Evolutionary conservation across 164 flowering plant species (phyloP).

Genomic region (Macadamia integrifolia): DNA sequence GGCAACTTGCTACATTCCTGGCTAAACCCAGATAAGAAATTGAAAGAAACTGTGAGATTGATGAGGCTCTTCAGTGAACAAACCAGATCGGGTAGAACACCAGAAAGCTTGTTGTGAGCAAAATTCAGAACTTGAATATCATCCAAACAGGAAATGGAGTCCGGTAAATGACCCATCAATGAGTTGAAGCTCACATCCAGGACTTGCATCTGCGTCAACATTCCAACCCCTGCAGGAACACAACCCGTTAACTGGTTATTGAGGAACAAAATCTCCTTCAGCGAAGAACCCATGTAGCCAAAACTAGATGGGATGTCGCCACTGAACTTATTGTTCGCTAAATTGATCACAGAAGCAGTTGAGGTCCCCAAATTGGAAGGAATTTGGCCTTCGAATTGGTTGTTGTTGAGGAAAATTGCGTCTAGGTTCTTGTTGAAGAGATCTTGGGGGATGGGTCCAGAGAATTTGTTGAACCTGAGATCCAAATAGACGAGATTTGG

Average conservation of each 20-base stretch:
- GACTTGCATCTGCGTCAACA: slow-evolving; percentile 57
- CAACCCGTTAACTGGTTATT: slow-evolving; percentile 88
- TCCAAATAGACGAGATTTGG: slow-evolving; percentile 74
- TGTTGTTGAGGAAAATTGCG: slow-evolving; percentile 78
- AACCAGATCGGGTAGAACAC: slow-evolving; percentile 56
- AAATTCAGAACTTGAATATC: slow-evolving; percentile 71
- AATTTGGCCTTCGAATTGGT: slow-evolving; percentile 61
- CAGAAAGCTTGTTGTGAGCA: slow-evolving; percentile 74
- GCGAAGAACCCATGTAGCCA: slow-evolving; percentile 48
- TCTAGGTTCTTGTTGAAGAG: slow-evolving; percentile 60
- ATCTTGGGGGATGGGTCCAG: slow-evolving; percentile 65
- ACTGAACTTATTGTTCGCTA: slow-evolving; percentile 73
- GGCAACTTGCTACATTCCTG: slow-evolving; percentile 49
- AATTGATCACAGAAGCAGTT: slow-evolving; percentile 79
- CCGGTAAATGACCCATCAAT: slow-evolving; percentile 77
- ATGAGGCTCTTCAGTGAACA: slow-evolving; percentile 55
- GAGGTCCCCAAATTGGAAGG: slow-evolving; percentile 74
- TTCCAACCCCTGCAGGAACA: slow-evolving; percentile 79
- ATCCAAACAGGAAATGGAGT: slow-evolving; percentile 61
- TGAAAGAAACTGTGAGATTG: slow-evolving; percentile 66
- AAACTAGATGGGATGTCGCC: slow-evolving; percentile 70
- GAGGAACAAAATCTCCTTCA: slow-evolving; percentile 73
- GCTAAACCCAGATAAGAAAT: slow-evolving; percentile 84
- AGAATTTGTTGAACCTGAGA: slow-evolving; percentile 72
- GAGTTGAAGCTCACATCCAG: slow-evolving; percentile 79